Evolutionary conservation across 805 yeast genomes (phyloP), one percentile per base, ranked within the genome.

Genomic region (Monosporozyma siamensis): DNA sequence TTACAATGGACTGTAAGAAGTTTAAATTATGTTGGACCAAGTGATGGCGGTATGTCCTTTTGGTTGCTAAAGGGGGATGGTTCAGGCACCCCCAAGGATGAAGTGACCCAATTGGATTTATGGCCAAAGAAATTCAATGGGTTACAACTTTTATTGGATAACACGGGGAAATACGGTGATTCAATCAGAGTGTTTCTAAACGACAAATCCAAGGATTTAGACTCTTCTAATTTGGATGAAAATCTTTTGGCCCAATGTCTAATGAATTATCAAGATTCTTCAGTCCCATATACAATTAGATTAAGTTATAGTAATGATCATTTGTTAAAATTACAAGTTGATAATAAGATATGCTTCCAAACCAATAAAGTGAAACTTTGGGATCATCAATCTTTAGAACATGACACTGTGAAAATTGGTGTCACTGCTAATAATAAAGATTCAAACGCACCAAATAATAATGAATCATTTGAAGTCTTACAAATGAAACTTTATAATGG

Each of bases 251-350:
- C 81, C 1, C 67, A 74, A 10, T 80, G 86, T 63, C 59, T 66
- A n/a, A 58, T 78, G 49, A 65, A 67, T 8, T 83, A 74, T 51
- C 80, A 82, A 56, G 79, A 77, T 51, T 75, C 86, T 0, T 75
- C 75, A 47, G 84, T 82, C 5, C 94, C 94, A 9, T 66, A 74
- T 20, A 80, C 84, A 1, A 41, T 82, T n/a, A 74, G 87, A 61
- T 49, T 83, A 11, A 75, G 81, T 7, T 81, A 80, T 52, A 50
- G 52, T 6, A 56, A 64, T 32, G 57, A 59, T 22, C 64, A 67
- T 12, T 59, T 73, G 45, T 67, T 80, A 48, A 79, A 80, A 49
- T 70, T 82, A n/a, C 86, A 83, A 47, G 65, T 81, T 39, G 86
- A 83, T 59, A 83, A 83, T 58, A 76, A 72, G 50, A 67, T 83